phyloP scores from a whole-genome alignment of 2,329 filamentous ascomycete species.

The Phialophora expanda region DNA sequence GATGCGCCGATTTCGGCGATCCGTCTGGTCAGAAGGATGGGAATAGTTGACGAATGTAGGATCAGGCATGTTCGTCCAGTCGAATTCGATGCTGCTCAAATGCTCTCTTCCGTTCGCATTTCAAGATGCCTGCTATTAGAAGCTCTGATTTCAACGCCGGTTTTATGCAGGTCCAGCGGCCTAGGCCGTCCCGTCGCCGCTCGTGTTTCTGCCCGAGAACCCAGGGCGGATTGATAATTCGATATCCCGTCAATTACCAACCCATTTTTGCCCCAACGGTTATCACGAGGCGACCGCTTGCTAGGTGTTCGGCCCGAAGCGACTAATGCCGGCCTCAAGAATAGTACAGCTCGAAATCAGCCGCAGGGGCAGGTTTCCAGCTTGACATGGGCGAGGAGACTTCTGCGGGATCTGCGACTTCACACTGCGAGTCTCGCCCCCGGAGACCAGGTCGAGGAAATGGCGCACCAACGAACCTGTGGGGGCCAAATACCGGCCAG shows the following conservation, averaged over 20 bases:
- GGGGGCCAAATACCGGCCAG: background rate
- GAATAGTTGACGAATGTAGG: conserved; percentile 26
- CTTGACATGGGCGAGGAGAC: background rate
- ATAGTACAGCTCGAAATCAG: background rate
- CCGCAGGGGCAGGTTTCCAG: background rate
- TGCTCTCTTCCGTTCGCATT: background rate
- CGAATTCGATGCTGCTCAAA: too few relatives aligned
- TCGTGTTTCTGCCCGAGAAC: background rate
- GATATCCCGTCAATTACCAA: background rate
- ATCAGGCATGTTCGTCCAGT: conserved; percentile 1
- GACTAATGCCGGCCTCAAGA: background rate
- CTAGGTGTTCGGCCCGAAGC: background rate
- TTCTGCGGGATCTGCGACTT: background rate
- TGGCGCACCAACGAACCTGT: background rate
- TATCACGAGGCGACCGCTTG: background rate
- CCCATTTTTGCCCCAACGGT: background rate
- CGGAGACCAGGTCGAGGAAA: too few relatives aligned
- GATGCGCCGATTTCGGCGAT: conserved; percentile 10
- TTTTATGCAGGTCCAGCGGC: background rate
- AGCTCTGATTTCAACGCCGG: background rate
- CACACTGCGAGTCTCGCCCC: background rate
- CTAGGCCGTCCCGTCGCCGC: background rate
- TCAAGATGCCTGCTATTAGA: background rate
- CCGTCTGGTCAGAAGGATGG: conserved; percentile 17
- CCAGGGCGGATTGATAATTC: background rate